A percentile compares a stretch with the other conserved stretches of the same genome.
Conservation (phyloP, 2,329 filamentous ascomycete genomes). For the Verticillium isaacii region DNA sequence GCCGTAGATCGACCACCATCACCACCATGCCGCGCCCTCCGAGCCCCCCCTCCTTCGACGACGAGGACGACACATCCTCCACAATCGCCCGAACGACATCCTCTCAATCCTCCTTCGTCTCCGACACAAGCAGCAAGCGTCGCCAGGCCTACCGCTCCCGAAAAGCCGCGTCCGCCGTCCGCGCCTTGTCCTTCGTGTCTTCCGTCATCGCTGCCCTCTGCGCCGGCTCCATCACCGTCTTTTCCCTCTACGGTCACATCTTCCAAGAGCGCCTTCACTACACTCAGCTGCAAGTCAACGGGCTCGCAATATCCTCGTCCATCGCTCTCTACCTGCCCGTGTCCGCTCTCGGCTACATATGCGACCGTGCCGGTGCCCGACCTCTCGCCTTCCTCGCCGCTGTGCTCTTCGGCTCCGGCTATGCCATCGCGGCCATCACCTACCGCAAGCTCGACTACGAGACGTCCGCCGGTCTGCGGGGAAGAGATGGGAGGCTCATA, state of each 20-base stretch:
- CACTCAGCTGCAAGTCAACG: constrained; percentile 87
- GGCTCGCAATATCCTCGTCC: constrained; percentile 80
- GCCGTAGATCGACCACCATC: background rate
- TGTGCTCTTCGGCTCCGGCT: constrained; percentile 72
- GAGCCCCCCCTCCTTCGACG: background rate
- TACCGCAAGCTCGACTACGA: constrained; percentile 55
- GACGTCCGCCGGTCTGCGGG: constrained; percentile 15
- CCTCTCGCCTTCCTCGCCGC: constrained; percentile 70
- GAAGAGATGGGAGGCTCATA: constrained; percentile 9
- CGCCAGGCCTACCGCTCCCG: constrained; percentile 2
- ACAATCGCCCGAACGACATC: constrained; percentile 13
- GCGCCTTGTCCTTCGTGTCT: constrained; percentile 45
- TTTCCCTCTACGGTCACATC: constrained; percentile 87
- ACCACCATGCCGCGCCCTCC: background rate
- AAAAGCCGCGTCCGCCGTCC: constrained; percentile 23
- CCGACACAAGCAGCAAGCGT: constrained; percentile 6
- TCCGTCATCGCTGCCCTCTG: constrained; percentile 62
- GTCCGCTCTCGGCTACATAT: constrained; percentile 82
- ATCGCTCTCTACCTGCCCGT: constrained; percentile 91
- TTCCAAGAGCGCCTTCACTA: constrained; percentile 86
- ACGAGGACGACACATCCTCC: constrained; percentile 10
- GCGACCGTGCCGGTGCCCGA: constrained; percentile 80
- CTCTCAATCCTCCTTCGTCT: constrained; percentile 15
- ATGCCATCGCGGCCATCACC: constrained; percentile 74
- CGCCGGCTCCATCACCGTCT: constrained; percentile 87